Evolutionary conservation across 768 basidiomycete genomes (phyloP).

Genomic region (Mycena rosella): DNA sequence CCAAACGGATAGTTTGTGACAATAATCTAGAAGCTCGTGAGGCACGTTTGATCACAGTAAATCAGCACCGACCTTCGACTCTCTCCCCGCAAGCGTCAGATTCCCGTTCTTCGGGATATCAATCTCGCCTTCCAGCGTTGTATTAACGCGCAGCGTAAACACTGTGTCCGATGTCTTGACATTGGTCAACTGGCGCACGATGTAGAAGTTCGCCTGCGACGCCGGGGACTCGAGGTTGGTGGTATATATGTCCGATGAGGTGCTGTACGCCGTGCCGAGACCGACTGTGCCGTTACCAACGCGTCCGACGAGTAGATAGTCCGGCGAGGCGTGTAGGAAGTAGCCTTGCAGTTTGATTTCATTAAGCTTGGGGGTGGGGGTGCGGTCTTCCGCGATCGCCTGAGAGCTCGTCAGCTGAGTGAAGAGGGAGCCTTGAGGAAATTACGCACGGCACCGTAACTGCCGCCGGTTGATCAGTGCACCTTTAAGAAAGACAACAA

Average conservation of each 20-base stretch:
- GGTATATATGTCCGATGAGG: constrained; percentile 58
- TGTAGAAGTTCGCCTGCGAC: constrained; percentile 66
- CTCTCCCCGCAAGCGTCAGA: constrained; percentile 71
- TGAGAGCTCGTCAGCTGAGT: constrained; percentile 3
- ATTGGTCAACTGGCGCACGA: constrained; percentile 64
- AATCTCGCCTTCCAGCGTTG: constrained; percentile 60
- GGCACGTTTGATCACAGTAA: background rate
- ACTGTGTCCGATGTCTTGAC: constrained; percentile 62
- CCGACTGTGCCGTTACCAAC: constrained; percentile 66
- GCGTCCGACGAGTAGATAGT: constrained; percentile 74
- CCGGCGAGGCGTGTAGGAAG: constrained; percentile 74
- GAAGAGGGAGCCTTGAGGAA: background rate
- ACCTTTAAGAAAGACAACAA: background rate
- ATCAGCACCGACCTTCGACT: constrained; percentile 57
- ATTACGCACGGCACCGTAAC: constrained; percentile 46
- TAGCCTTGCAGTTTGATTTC: constrained; percentile 76
- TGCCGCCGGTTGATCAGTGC: constrained; percentile 16
- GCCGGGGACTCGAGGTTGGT: constrained; percentile 69
- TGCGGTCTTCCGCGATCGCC: constrained; percentile 70
- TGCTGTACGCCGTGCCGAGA: constrained; percentile 48
- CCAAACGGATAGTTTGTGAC: constrained; percentile 77
- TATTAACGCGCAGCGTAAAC: constrained; percentile 58
- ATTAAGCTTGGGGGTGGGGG: constrained; percentile 66
- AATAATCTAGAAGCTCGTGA: constrained; percentile 51
- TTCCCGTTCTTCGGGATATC: constrained; percentile 51